Percentiles rank a stretch among this genome's conserved stretches.
phyloP scores from a whole-genome alignment of 1,284 basidiomycete species.

The Cystodermella granulosa region DNA sequence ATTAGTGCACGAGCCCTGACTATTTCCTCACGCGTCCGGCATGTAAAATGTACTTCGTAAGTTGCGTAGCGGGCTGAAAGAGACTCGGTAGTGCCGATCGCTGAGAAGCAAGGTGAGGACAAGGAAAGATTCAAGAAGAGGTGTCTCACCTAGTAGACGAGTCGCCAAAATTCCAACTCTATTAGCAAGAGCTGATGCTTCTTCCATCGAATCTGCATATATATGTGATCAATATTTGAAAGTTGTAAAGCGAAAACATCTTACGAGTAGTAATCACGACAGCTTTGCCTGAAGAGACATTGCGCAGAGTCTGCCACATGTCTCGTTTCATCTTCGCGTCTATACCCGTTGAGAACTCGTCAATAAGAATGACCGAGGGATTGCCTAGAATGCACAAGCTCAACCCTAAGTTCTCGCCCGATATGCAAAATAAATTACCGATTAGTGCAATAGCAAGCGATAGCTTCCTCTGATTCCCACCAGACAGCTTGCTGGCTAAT shows the following conservation, averaged over 20 bases:
- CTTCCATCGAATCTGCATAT: constrained; percentile 73
- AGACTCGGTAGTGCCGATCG: constrained; percentile 62
- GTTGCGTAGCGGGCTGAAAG: constrained; percentile 63
- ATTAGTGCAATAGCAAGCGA: constrained; percentile 75
- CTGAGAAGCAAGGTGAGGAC: constrained; percentile 30
- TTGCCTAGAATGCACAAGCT: constrained; percentile 48
- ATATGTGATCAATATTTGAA: constrained; percentile 3
- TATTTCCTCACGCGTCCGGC: constrained; percentile 58
- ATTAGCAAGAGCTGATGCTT: constrained; percentile 70
- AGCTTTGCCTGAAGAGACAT: constrained; percentile 60
- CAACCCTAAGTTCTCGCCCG: background rate
- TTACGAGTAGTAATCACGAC: constrained; percentile 66
- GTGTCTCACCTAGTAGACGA: constrained; percentile 55
- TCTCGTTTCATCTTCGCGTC: constrained; percentile 80
- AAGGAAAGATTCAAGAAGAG: background rate
- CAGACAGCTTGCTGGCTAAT: constrained; percentile 67
- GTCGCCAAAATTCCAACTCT: constrained; percentile 70
- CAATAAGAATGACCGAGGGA: constrained; percentile 71
- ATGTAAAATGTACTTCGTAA: constrained; percentile 76
- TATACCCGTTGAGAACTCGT: constrained; percentile 79
- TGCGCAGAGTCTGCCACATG: constrained; percentile 71
- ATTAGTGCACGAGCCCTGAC: constrained; percentile 56
- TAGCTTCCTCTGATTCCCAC: constrained; percentile 78
- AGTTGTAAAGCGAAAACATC: constrained; percentile 19
- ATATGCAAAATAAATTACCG: constrained; percentile 39